Base-by-base conservation (phyloP, 768 basidiomycete species). In the Kwoniella shandongensis region DNA sequence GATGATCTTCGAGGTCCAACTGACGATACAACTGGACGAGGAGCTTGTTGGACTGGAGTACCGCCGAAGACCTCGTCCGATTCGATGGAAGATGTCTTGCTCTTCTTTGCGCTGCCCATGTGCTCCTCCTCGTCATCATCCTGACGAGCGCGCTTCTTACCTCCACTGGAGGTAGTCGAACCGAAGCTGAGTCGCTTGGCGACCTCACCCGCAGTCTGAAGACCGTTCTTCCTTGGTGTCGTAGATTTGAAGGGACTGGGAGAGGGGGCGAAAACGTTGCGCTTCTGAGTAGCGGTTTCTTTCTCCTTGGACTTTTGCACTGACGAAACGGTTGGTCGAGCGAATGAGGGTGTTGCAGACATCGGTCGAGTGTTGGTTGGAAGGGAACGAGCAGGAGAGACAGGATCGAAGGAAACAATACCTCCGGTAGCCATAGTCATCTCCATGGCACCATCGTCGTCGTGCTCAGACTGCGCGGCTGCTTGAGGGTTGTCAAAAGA, bases 231-330 rank as follows among this genome's bases (percentile, higher is more conserved):
- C 25, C 57, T 52, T 1, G 73, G 68, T 2, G 70, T 69, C 12
- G 59, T 45, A 10, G 63, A 46, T 44, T 69, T 70, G 57, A 27
- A n/a, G 0, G 74, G 69, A 22, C 63, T 67, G 10, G 73, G 73
- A 0, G 72, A 72, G 29, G 73, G 72, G 17, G 71, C 73, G 39
- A 74, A 77, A 11, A 75, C 63, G 44, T 75, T 75, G 25, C 69
- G 62, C 50, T 63, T 72, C 35, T 55, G 45, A 12, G 48, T 44
- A 15, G 58, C 35, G 27, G 55, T 26, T 27, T 42, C 29, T 25
- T 47, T 23, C 13, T 39, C 22, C 15, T 59, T 62, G 18, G 54
- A 36, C 50, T 68, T 73, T 30, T 63, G 62, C 2, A 47, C 57
- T n/a, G 73, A 74, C 8, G 71, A 62, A 0, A 62, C 63, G 17